Conservation (phyloP, 2,329 filamentous ascomycete species). For the Ophiostoma populinum region DNA sequence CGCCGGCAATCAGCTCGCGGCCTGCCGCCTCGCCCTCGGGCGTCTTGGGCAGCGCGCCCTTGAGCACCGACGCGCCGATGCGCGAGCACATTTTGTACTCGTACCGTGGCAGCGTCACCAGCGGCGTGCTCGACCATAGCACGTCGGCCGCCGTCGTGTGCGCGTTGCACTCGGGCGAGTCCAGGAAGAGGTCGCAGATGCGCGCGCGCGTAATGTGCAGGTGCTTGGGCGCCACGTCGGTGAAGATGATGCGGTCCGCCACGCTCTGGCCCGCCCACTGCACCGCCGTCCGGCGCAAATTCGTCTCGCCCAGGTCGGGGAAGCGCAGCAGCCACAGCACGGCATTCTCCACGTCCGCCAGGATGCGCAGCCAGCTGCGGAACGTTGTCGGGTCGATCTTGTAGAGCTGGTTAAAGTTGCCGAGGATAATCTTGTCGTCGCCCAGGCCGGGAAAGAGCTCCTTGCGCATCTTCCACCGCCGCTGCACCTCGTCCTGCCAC, state of each 20-base stretch:
- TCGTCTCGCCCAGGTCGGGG: constrained; percentile 77
- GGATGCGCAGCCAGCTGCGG: constrained; percentile 84
- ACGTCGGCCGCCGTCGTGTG: constrained; percentile 96
- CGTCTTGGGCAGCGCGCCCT: constrained; percentile 64
- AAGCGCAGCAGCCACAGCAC: constrained; percentile 94
- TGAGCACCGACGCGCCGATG: constrained; percentile 90
- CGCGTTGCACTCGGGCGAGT: constrained; percentile 95
- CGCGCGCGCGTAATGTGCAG: constrained; percentile 84
- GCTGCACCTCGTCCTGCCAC: constrained; percentile 70
- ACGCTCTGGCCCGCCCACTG: constrained; percentile 76
- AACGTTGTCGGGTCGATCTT: constrained; percentile 99
- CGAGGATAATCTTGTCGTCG: constrained; percentile 77
- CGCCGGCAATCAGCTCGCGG: constrained; percentile 56
- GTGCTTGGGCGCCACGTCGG: constrained; percentile 88
- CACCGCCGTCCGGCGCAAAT: constrained; percentile 63
- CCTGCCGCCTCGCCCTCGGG: constrained; percentile 50
- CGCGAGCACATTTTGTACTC: constrained; percentile 98
- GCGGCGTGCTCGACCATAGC: constrained; percentile 85
- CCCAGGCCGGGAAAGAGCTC: constrained; percentile 70
- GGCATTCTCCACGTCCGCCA: constrained; percentile 69
- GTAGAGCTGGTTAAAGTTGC: constrained; percentile 97
- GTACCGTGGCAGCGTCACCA: constrained; percentile 80
- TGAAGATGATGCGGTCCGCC: constrained; percentile 77
- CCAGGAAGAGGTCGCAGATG: constrained; percentile 85
- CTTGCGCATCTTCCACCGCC: constrained; percentile 84